Percentiles rank a stretch among this genome's conserved stretches.
Conservation (phyloP, 495 filamentous ascomycete genomes). For the Tuber melanosporum region DNA sequence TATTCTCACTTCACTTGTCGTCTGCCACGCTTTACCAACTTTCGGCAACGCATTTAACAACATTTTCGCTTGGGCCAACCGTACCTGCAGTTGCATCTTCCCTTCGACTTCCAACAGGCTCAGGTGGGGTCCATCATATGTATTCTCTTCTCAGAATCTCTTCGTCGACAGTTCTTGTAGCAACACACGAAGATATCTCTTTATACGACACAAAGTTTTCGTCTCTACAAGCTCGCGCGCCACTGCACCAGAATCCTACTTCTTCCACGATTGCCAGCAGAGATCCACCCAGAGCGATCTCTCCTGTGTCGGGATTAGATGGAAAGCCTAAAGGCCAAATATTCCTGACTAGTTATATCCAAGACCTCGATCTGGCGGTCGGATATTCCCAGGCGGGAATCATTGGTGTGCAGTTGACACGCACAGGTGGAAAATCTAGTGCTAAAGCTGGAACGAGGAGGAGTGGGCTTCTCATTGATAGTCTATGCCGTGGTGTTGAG, state of each 20-base stretch:
- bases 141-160: conserved; percentile 40
- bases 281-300: conserved; percentile 20
- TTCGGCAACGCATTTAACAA: conserved; percentile 28
- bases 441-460: conserved; percentile 13
- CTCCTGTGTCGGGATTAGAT: conserved; percentile 15
- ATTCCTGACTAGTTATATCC: conserved; percentile 31
- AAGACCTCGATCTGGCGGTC: conserved; percentile 35
- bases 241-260: conserved; percentile 13
- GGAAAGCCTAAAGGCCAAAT: conserved; percentile 21
- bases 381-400: conserved; percentile 39
- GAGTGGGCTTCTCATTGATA: conserved; percentile 36
- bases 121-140: conserved; percentile 3
- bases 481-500: conserved; percentile 35
- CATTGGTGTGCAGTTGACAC: conserved; percentile 35
- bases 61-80: conserved; percentile 27
- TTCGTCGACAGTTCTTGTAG: conserved; percentile 36
- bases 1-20: conserved; percentile 38
- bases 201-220: conserved; percentile 41
- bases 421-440: conserved; percentile 14
- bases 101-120: conserved; percentile 13
- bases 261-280: conserved; percentile 7
- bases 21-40: conserved; percentile 35
- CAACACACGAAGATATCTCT: conserved; percentile 34
- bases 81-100: conserved; percentile 25
- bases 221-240: conserved; percentile 35